A percentile compares a stretch with the other conserved stretches of the same genome.
Conservation (phyloP, 2,329 filamentous ascomycete genomes). For the Calonectria henricotiae region DNA sequence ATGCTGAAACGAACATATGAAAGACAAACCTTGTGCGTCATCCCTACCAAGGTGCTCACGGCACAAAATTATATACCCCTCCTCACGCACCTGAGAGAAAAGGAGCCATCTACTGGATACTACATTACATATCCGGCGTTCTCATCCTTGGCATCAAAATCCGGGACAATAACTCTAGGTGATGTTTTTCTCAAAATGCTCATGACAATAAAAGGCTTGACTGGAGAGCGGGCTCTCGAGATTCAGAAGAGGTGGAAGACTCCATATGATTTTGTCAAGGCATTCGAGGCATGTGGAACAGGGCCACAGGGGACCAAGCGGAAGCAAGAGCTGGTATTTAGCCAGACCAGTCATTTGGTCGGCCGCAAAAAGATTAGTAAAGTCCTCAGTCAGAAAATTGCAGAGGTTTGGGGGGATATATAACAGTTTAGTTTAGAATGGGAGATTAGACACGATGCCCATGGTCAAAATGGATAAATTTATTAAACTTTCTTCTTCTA, state of each 20-base stretch:
- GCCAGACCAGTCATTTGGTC: constrained; percentile 71
- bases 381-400: constrained; percentile 78
- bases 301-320: constrained; percentile 69
- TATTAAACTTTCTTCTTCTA: constrained; percentile 37
- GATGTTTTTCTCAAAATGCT: constrained; percentile 89
- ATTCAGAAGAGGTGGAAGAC: constrained; percentile 87
- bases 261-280: constrained; percentile 80
- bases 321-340: constrained; percentile 74
- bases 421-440: constrained; percentile 49
- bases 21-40: constrained; percentile 70
- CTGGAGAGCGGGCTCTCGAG: constrained; percentile 84
- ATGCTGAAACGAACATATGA: constrained; percentile 79
- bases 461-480: constrained; percentile 38
- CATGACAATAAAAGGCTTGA: constrained; percentile 84
- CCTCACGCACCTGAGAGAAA: constrained; percentile 72
- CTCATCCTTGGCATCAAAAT: constrained; percentile 81
- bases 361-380: constrained; percentile 80
- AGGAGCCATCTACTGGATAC: constrained; percentile 67
- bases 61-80: constrained; percentile 77
- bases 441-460: constrained; percentile 47
- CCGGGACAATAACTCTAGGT: constrained; percentile 79
- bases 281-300: constrained; percentile 72
- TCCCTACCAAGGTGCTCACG: constrained; percentile 77
- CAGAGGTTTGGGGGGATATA: constrained; percentile 79
- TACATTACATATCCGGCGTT: constrained; percentile 82